Evolutionary conservation across 2,329 filamentous ascomycete species (phyloP).

Genomic region (Venturia oleaginea): DNA sequence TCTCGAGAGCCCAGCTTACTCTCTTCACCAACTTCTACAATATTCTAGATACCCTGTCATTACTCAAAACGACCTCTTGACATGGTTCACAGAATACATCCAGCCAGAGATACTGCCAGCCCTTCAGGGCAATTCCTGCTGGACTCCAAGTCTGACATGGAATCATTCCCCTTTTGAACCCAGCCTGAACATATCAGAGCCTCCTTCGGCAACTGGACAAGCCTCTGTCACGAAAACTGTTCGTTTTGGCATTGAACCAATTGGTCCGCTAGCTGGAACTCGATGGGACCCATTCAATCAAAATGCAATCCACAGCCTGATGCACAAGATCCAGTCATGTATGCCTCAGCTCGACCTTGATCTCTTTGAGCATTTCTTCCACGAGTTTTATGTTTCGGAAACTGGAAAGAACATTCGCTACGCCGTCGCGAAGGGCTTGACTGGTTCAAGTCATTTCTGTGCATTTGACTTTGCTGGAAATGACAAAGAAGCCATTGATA

Average conservation of each 20-base stretch:
- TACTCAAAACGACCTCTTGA: not conserved
- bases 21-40: not conserved
- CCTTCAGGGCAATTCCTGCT: not conserved
- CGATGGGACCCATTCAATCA: not conserved
- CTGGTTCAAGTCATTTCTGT: conserved; percentile 1
- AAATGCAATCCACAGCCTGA: not conserved
- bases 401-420: not conserved
- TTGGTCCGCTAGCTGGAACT: not conserved
- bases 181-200: not conserved
- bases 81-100: not conserved
- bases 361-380: not conserved
- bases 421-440: not conserved
- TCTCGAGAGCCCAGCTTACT: not conserved
- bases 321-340: not conserved
- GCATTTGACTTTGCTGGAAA: conserved; percentile 3
- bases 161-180: conserved; percentile 1
- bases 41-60: not conserved
- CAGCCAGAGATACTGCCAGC: not conserved
- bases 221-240: not conserved
- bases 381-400: not conserved
- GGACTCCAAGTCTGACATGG: conserved; percentile 4
- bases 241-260: conserved; percentile 4
- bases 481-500: not conserved
- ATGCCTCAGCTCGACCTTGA: conserved; percentile 5
- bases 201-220: not conserved